Conservation (phyloP, 2,329 filamentous ascomycete genomes). For the Catunica adiposa region DNA sequence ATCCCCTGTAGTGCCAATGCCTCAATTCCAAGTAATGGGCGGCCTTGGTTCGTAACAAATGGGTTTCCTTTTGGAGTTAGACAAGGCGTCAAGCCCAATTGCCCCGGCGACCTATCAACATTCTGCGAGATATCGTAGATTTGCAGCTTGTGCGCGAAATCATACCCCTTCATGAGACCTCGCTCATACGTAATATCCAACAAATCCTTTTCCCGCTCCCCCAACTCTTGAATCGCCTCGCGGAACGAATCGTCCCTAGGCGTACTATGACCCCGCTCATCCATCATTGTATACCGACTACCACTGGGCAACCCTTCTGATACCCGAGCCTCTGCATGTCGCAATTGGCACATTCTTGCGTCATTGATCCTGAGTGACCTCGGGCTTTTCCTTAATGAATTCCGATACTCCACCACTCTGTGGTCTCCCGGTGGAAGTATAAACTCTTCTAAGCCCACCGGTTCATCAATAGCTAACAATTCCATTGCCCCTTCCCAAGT, state of each 20-base stretch:
- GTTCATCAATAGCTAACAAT: constrained; percentile 33
- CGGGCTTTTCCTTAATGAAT: constrained; percentile 26
- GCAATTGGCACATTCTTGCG: constrained; percentile 41
- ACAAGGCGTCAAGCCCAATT: constrained; percentile 45
- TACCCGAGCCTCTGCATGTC: constrained; percentile 40
- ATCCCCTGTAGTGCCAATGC: constrained; percentile 51
- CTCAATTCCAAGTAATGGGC: constrained; percentile 46
- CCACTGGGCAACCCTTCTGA: constrained; percentile 27
- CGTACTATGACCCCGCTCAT: constrained; percentile 31
- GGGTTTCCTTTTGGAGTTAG: constrained; percentile 49
- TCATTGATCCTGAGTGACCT: constrained; percentile 20
- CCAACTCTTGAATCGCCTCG: constrained; percentile 32
- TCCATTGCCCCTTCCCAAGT: constrained; percentile 29
- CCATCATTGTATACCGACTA: constrained; percentile 44
- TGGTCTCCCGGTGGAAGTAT: constrained; percentile 39
- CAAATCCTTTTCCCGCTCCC: constrained; percentile 46
- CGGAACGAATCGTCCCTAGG: constrained; percentile 40
- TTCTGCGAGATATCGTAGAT: constrained; percentile 57
- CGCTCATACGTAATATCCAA: constrained; percentile 46
- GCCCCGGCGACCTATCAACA: constrained; percentile 40
- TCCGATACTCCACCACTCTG: constrained; percentile 33
- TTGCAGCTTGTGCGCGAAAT: constrained; percentile 30
- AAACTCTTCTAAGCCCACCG: constrained; percentile 44
- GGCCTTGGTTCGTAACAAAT: constrained; percentile 42
- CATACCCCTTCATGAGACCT: constrained; percentile 23